phyloP scores from a whole-genome alignment of 208 protist species.

The Lotmaria passim region DNA sequence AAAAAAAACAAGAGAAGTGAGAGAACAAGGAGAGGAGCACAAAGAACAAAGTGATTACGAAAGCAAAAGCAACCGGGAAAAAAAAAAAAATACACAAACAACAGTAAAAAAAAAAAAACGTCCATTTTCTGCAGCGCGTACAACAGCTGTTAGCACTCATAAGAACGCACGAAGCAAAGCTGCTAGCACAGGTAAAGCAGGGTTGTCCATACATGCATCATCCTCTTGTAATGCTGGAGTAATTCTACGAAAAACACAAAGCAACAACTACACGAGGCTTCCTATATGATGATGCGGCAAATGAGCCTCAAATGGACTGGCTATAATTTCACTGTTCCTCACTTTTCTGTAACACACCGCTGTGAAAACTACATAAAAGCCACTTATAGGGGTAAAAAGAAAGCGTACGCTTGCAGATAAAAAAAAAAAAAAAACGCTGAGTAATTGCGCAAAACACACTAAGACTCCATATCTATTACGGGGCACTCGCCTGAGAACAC shows the following conservation, averaged over 20 bases:
- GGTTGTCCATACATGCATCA: neutral
- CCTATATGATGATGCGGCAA: no score
- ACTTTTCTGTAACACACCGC: neutral
- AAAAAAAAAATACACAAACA: neutral
- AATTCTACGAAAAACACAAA: neutral
- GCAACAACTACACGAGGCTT: no score
- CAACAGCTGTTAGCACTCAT: neutral
- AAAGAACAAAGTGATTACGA: neutral
- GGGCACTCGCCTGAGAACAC: no score
- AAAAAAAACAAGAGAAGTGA: neutral
- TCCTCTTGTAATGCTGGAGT: neutral
- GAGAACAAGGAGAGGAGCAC: neutral
- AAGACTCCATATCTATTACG: no score
- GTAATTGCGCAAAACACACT: neutral
- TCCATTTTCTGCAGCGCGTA: neutral
- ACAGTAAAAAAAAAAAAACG: neutral
- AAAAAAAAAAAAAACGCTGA: slow-evolving; percentile 8
- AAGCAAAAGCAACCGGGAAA: neutral
- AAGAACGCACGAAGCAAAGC: neutral
- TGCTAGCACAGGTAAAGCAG: neutral
- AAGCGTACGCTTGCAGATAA: slow-evolving; percentile 5
- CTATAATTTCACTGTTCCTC: neutral
- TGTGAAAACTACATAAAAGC: slow-evolving; percentile 12
- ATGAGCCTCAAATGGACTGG: no score
- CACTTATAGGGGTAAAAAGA: neutral